Base-by-base conservation (phyloP, 2,329 filamentous ascomycete species). In the Aspergillus carbonarius region DNA sequence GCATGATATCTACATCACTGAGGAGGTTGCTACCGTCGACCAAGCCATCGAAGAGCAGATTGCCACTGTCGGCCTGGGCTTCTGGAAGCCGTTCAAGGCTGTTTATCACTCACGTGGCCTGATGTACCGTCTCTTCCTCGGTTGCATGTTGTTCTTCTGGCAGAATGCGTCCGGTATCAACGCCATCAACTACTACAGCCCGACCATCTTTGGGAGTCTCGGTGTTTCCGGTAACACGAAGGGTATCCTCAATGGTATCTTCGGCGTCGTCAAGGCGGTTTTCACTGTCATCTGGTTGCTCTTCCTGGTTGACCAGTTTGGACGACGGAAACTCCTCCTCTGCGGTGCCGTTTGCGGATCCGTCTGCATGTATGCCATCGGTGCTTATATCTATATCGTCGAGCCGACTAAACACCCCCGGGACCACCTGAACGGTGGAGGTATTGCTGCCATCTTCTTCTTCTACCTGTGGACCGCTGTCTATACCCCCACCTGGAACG, bases 111-210 rank as follows among this genome's bases (percentile, higher is more conserved):
- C 83, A 58, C 78, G 75, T 51, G 82, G 81, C 67, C 81, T 90
- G n/a, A 84, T 85, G 63, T 91, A 85, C 80, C 85, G 90, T 47
- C 87, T 93, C 73, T 83, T 91, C 71, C 80, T 93, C 17, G 89
- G 90, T 52, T 84, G 84, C 57, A 83, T 90, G 69, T 82, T 93
- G 18, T 93, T 93, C 79, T 79, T 93, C 55, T 92, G 87, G 82
- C 90, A 93, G 75, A 93, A 93, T 65, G 87, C 87, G 49, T 82
- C 78, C 3, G 89, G 89, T 6, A 92, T 92, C 76, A 92, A 92
- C 65, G 88, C 89, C n/a, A 87, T 90, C 76, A 92, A 91, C 78
- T 92, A 91, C 76, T 91, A 88, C 73, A 82, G 79, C 1, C 88
- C 88, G 0, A 88, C 83, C 0, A 84, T 91, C 18, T 90, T 91